A percentile compares a stretch with the other conserved stretches of the same genome.
Evolutionary conservation across 345 rosid genomes (phyloP).

Genomic region (Citrus mangshanensis): DNA sequence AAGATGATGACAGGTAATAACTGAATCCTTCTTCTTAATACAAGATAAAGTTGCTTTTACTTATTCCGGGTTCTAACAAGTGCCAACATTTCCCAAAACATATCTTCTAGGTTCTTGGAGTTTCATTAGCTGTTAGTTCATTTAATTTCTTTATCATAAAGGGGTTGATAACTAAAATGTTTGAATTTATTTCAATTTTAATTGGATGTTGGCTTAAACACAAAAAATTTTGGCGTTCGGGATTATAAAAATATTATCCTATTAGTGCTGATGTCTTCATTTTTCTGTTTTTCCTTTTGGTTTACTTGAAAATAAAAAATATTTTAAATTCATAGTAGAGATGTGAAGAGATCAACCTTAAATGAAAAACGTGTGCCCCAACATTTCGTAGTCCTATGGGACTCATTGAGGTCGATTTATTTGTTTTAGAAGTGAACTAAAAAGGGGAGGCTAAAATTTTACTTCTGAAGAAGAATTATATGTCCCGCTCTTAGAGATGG

Average conservation of each 20-base stretch:
- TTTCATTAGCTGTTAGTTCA: not conserved
- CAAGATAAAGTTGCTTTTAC: not conserved
- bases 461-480: not conserved
- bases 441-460: not conserved
- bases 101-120: not conserved
- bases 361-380: too few relatives aligned
- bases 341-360: not conserved
- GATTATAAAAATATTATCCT: not conserved
- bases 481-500: not conserved
- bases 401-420: too few relatives aligned
- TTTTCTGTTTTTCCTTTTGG: too few relatives aligned
- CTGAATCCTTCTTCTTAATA: not conserved
- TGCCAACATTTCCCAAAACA: not conserved
- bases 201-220: not conserved
- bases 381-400: too few relatives aligned
- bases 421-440: not conserved
- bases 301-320: not conserved
- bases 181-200: not conserved
- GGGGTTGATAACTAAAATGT: not conserved
- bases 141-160: not conserved
- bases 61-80: not conserved
- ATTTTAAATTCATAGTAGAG: not conserved
- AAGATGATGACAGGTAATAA: conserved; percentile 34
- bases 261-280: not conserved
- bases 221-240: not conserved